Conservation (phyloP, 768 basidiomycete species). For the Leccinellum luteum region DNA sequence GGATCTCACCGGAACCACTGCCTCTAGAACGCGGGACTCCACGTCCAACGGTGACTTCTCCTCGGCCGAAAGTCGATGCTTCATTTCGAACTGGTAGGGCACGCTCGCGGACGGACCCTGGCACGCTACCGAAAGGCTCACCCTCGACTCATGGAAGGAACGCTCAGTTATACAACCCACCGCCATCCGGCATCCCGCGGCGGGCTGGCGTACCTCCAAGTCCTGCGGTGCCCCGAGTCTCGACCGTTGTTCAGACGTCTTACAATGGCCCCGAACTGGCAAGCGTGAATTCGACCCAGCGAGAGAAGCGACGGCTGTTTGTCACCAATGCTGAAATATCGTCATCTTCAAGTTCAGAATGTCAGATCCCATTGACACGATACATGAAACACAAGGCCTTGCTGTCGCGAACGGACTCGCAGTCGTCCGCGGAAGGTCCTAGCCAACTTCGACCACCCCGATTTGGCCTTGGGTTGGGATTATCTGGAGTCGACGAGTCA, state of each 20-base stretch:
- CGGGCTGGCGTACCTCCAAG: conserved; percentile 17
- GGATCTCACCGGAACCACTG: conserved; percentile 9
- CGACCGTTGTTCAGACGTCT: conserved; percentile 3
- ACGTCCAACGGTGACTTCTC: conserved; percentile 4
- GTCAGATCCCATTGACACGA: conserved; percentile 24
- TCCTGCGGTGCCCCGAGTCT: conserved; percentile 14
- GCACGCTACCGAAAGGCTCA: conserved; percentile 11
- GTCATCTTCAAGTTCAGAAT: conserved; percentile 43
- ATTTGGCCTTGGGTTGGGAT: conserved; percentile 30
- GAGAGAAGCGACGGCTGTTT: conserved; percentile 39
- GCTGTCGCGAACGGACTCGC: conserved; percentile 18
- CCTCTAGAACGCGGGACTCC: background rate
- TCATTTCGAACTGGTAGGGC: conserved; percentile 21
- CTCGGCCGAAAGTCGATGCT: conserved; percentile 8
- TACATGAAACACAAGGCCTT: conserved; percentile 14
- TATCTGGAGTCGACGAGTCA: conserved; percentile 13
- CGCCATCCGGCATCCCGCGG: conserved; percentile 26
- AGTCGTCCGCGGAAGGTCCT: conserved; percentile 19
- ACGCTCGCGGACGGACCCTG: conserved; percentile 32
- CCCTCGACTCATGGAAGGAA: conserved; percentile 5
- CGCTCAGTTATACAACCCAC: conserved; percentile 9
- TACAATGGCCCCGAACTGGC: conserved; percentile 30
- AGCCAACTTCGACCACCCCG: conserved; percentile 23
- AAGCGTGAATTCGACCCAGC: conserved; percentile 23
- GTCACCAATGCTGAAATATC: conserved; percentile 45